Evolutionary conservation across 805 yeast species (phyloP).

Genomic region (Vanderwaltozyma polyspora): DNA sequence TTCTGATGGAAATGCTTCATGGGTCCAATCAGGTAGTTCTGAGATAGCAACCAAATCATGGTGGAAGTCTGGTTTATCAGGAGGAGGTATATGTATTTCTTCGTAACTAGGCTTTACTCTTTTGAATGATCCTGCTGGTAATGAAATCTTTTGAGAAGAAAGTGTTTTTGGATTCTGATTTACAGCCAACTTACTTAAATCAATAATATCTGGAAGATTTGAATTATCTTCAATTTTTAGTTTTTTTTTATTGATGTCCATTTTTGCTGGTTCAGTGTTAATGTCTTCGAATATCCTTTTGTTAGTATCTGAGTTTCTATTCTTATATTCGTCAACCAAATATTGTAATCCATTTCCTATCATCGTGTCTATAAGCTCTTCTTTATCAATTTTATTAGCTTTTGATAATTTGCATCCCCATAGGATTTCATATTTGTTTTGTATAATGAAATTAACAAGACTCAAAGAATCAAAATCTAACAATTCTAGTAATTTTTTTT

Average conservation of each 20-base stretch:
- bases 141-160: conserved; percentile 52
- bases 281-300: not conserved
- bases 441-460: conserved; percentile 26
- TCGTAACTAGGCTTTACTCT: conserved; percentile 66
- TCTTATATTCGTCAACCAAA: conserved; percentile 32
- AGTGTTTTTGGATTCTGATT: conserved; percentile 64
- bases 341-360: conserved; percentile 29
- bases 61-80: conserved; percentile 37
- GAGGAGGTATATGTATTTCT: conserved; percentile 88
- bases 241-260: not conserved
- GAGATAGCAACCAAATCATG: conserved; percentile 42
- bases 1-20: conserved; percentile 53
- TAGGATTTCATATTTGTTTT: conserved; percentile 37
- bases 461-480: not conserved
- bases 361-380: conserved; percentile 34
- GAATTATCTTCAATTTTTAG: not conserved
- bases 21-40: conserved; percentile 75
- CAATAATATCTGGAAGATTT: conserved; percentile 30
- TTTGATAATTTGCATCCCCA: conserved; percentile 10
- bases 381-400: conserved; percentile 30
- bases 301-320: not conserved
- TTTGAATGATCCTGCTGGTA: conserved; percentile 80
- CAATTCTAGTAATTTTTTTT: no score
- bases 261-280: not conserved
- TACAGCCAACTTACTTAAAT: conserved; percentile 50